These are phyloP conservation scores for Coffea eugenioides DNA, from an alignment of 257 asterid genomes.

Conservation along the genomic window DNA sequence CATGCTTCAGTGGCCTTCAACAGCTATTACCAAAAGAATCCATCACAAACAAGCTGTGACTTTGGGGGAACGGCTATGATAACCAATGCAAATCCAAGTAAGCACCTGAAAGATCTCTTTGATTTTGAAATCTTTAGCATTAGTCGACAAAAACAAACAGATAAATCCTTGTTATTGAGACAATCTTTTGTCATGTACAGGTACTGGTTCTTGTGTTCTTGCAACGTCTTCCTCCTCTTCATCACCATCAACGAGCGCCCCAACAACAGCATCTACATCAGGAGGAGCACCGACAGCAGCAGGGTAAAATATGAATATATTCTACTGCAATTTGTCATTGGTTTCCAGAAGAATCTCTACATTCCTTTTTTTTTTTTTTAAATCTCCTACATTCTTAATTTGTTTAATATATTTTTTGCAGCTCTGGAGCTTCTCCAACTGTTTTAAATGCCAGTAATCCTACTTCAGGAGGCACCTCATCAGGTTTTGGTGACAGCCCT, in stretches of 20 bases:
- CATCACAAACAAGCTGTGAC: constrained; percentile 73
- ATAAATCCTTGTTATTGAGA: neutral
- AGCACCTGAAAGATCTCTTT: constrained; percentile 11
- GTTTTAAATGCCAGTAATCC: constrained; percentile 46
- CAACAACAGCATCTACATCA: constrained; percentile 37
- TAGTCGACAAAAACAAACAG: neutral
- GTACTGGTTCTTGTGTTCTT: constrained; percentile 74
- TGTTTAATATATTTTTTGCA: constrained; percentile 24
- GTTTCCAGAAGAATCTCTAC: neutral
- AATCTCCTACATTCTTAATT: constrained; percentile 1
- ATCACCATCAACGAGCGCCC: constrained; percentile 29
- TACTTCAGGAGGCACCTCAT: constrained; percentile 41
- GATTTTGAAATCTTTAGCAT: neutral
- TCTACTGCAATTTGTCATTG: neutral
- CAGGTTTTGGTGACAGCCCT: constrained; percentile 51
- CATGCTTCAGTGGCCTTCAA: constrained; percentile 93
- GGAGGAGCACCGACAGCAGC: constrained; percentile 47
- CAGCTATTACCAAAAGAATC: constrained; percentile 79
- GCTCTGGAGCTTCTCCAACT: constrained; percentile 53
- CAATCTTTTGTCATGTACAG: constrained; percentile 34
- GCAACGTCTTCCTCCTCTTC: constrained; percentile 41
- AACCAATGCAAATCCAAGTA: constrained; percentile 81
- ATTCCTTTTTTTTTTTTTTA: too few relatives aligned
- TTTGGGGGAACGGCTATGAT: constrained; percentile 76
- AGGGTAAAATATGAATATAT: constrained; percentile 30